Percentiles rank a stretch among this genome's conserved stretches.
Conservation (phyloP, 108 stramenopile genomes). For the Discostella pseudostelligera region DNA sequence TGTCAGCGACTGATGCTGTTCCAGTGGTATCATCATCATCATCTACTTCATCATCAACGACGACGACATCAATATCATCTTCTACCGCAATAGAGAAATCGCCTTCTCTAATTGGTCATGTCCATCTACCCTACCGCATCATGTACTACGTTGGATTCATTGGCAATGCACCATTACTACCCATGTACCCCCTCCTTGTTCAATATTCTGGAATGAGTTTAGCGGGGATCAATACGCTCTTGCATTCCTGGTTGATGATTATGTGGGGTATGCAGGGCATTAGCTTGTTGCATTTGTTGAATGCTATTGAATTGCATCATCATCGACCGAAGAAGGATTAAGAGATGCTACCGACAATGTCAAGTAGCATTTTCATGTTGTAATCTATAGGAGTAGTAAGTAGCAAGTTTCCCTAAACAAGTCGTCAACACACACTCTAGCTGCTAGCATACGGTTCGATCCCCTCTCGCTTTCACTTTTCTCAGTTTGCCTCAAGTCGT, state of each 20-base stretch:
- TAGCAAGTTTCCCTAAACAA: too few relatives aligned
- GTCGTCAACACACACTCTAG: too few relatives aligned
- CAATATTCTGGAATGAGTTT: constrained; percentile 65
- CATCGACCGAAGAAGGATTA: not conserved
- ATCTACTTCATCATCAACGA: too few relatives aligned
- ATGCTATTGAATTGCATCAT: constrained; percentile 14
- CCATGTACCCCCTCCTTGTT: constrained; percentile 78
- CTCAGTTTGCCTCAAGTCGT: not conserved
- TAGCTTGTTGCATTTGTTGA: constrained; percentile 50
- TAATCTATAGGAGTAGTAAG: too few relatives aligned
- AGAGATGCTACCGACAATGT: too few relatives aligned
- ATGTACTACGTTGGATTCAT: constrained; percentile 72
- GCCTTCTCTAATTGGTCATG: constrained; percentile 12
- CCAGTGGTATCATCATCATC: not conserved
- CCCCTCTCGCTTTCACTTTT: not conserved
- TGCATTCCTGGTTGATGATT: constrained; percentile 65
- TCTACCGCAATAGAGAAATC: not conserved
- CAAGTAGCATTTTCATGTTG: too few relatives aligned
- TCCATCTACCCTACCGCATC: not conserved
- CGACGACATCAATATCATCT: too few relatives aligned
- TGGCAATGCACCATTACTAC: constrained; percentile 78
- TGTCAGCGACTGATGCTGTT: too few relatives aligned
- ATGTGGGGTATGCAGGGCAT: constrained; percentile 83
- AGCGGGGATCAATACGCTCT: constrained; percentile 64
- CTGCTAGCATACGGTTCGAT: too few relatives aligned